Evolutionary conservation across 192 early-diverging fungal genomes (phyloP).

Genomic region (Funneliformis mosseae): DNA sequence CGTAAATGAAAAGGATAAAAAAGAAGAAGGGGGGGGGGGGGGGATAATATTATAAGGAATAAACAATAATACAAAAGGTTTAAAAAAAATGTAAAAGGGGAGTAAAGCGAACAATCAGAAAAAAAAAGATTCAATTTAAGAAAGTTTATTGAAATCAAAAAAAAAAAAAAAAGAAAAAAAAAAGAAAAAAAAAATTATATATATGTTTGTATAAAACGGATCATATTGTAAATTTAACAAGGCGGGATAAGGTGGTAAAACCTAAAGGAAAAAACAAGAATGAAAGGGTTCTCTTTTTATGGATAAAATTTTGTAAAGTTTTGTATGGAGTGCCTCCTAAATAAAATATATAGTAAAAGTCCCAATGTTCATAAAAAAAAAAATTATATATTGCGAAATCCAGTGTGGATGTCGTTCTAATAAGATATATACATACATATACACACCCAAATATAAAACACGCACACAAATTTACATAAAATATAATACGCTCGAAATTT

Average conservation of each 20-base stretch:
- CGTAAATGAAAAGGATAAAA: background rate
- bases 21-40: background rate
- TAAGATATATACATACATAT: conserved; percentile 24
- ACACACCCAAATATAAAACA: conserved; percentile 16
- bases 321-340: conserved; percentile 15
- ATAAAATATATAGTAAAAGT: conserved; percentile 3
- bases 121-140: background rate
- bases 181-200: background rate
- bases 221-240: background rate
- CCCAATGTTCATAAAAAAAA: conserved; percentile 27
- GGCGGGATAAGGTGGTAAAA: background rate
- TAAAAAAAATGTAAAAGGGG: background rate
- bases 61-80: background rate
- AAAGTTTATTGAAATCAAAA: background rate
- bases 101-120: background rate
- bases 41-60: background rate
- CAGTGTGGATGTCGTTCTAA: background rate
- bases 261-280: conserved; percentile 6
- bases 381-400: background rate
- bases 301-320: background rate
- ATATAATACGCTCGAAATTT: background rate
- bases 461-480: conserved; percentile 14
- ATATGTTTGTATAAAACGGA: background rate
- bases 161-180: too few relatives aligned
- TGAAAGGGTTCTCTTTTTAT: background rate